phyloP scores from a whole-genome alignment of 1,284 basidiomycete species.

The Meira miltonrushii region DNA sequence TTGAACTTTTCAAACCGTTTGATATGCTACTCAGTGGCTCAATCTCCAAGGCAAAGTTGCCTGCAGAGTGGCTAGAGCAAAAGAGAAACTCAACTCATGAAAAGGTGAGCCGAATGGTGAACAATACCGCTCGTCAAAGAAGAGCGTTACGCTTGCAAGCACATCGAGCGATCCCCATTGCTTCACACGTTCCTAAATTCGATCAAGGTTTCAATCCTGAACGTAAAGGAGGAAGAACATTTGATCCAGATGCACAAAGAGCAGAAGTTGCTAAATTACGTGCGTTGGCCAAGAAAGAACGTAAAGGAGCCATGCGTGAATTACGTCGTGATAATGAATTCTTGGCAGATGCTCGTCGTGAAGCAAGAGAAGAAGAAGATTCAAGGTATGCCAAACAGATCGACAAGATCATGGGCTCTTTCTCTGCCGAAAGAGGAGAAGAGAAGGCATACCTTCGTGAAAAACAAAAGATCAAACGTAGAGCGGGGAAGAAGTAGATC shows the following conservation, averaged over 20 bases:
- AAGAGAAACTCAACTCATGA: conserved; percentile 40
- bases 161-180: conserved; percentile 93
- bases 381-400: conserved; percentile 58
- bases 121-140: conserved; percentile 68
- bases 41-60: conserved; percentile 10
- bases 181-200: conserved; percentile 89
- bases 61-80: conserved; percentile 13
- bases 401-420: conserved; percentile 67
- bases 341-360: conserved; percentile 68
- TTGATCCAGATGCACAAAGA: conserved; percentile 88
- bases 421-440: conserved; percentile 87
- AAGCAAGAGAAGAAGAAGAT: conserved; percentile 77
- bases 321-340: conserved; percentile 91
- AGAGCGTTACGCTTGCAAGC: conserved; percentile 78
- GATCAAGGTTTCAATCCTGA: conserved; percentile 76
- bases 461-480: conserved; percentile 53
- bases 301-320: conserved; percentile 93
- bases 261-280: conserved; percentile 81
- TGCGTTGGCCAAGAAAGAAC: conserved; percentile 86
- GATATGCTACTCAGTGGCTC: conserved; percentile 15
- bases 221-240: conserved; percentile 58
- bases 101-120: conserved; percentile 60
- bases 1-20: conserved; percentile 46
- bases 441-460: conserved; percentile 74
- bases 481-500: not conserved